Base-by-base conservation (phyloP, 805 yeast species). In the Wickerhamomyces canadensis region DNA sequence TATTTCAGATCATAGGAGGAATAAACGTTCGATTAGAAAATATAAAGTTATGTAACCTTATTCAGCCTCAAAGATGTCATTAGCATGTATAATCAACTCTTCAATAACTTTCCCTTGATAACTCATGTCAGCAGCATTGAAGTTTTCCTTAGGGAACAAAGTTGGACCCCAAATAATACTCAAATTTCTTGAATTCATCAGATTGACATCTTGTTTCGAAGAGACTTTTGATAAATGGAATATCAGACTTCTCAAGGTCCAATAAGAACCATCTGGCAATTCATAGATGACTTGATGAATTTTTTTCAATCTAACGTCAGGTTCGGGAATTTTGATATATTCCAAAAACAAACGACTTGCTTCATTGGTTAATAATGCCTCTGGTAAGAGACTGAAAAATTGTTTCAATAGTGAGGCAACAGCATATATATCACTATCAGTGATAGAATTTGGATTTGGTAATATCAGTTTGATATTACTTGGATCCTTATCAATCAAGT, bases 161-260 rank as follows among this genome's bases (percentile, higher is more conserved):
- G 85, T 84, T 15, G 96, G 95, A 0, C 97, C 96, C 98, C 98
- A 93, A 27, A 91, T 88, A 27, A 86, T 85, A 33, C 95, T 85
- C 50, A 93, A 60, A 42, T 84, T 81, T 52, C 81, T 80, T 40
- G 80, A 70, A 33, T 78, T 78, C 98, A 93, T 93, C 55, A 93
- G 72, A 56, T 88, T 87, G 25, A 61, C 49, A 16, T 69, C 68
- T 51, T 79, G 80, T 38, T 78, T 68, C 21, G 72, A 71, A 27
- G 81, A 76, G 12, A 93, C 80, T 38, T 81, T 74, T 44, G 81
- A 78, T 43, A 93, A 73, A 59, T 93, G 99, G 70, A 91, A 86
- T 2, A 89, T 65, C 47, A 93, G 64, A 25, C 86, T 78, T 47
- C 97, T 68, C 48, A 93, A 68, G 0, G 98, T 89, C 69, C 95